A percentile compares a stretch with the other conserved stretches of the same genome.
Conservation (phyloP, 441 rosid species). For the Biscutella auriculata region DNA sequence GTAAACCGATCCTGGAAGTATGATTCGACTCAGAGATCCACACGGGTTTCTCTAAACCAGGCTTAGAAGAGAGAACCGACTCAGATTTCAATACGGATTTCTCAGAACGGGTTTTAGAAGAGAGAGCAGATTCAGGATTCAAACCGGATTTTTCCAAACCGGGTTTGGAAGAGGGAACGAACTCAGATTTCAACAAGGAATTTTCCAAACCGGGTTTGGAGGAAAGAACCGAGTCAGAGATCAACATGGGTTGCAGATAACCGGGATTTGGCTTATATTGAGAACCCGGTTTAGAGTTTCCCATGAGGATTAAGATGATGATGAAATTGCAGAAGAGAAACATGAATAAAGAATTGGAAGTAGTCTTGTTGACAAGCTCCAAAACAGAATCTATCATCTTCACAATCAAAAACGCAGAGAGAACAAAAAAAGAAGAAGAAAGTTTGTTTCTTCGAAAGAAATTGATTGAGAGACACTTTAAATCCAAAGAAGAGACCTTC, state of each 20-base stretch:
- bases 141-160: neutral
- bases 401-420: neutral
- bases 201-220: slow-evolving; percentile 6
- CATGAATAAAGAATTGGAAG: slow-evolving; percentile 39
- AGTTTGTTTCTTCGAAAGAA: too few relatives aligned
- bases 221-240: slow-evolving; percentile 6
- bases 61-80: neutral
- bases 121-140: neutral
- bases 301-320: slow-evolving; percentile 36
- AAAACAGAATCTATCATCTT: slow-evolving; percentile 32
- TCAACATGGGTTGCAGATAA: neutral
- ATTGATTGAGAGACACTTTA: too few relatives aligned
- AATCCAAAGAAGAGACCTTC: too few relatives aligned
- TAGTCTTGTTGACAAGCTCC: slow-evolving; percentile 34
- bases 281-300: slow-evolving; percentile 27
- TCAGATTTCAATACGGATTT: neutral
- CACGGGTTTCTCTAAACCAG: neutral
- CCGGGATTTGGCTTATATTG: neutral
- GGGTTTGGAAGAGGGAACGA: neutral
- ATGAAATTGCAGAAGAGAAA: slow-evolving; percentile 55
- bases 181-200: neutral
- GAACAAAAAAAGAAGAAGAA: neutral
- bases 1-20: neutral
- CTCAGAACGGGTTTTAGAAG: neutral
- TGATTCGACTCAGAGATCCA: neutral